Evolutionary conservation across 495 filamentous ascomycete species (phyloP), one percentile per base, ranked within the genome.

Genomic region (Cryomyces minteri): DNA sequence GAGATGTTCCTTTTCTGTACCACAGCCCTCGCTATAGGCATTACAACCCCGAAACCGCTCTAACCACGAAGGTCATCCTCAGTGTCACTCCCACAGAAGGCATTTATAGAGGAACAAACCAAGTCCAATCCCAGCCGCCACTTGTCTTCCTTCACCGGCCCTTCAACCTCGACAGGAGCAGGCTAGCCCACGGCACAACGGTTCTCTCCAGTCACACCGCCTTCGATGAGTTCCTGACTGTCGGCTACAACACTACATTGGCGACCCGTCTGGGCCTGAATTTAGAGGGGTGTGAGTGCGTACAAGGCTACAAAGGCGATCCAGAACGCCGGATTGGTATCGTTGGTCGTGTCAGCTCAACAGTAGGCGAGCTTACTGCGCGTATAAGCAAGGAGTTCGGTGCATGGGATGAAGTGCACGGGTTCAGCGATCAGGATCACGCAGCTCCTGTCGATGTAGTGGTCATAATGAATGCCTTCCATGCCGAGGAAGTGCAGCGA

Each of bases 391-490:
- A 39, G 2, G 53, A 55, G 40, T 55, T 49, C 46, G 53, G 44
- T 7, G 45, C 25, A n/a, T 18, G 12, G 18, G 45, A 32, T 8
- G 45, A 43, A 33, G 4, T 46, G 32, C 40, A 1, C 31, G 29
- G 32, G 43, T 40, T 25, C 9, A 11, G n/a, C n/a, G n/a, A n/a
- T n/a, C n/a, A n/a, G n/a, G n/a, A n/a, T n/a, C n/a, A n/a, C n/a
- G n/a, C n/a, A n/a, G n/a, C n/a, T n/a, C n/a, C n/a, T n/a, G n/a
- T n/a, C n/a, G n/a, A n/a, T n/a, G n/a, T n/a, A n/a, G n/a, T 55
- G 9, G 53, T 50, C 10, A 50, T 50, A n/a, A 55, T 55, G 53
- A 53, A 55, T 32, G 53, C 50, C 0, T 55, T 55, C 38, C 34
- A 45, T 44, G 43, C 40, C 2, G 44, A 49, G n/a, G 47, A 50